Base-by-base conservation (phyloP, 371 early-diverging fungal species). In the Rhizopus arrhizus region DNA sequence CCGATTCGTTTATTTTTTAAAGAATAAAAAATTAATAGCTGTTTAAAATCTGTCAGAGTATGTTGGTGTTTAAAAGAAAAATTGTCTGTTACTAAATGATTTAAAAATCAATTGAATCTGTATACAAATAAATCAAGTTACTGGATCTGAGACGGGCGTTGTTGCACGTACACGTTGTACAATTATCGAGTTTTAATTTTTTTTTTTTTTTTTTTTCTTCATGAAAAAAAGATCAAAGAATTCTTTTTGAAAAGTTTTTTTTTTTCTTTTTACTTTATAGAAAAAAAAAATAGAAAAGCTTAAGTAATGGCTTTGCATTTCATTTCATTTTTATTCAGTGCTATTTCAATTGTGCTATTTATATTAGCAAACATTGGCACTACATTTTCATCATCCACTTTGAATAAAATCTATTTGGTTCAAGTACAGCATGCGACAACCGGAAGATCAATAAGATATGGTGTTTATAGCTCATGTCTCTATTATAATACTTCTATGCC, bases 351-450 rank as follows among this genome's bases (percentile, higher is more conserved):
- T 6, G 68, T 62, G 29, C 33, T 70, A 40, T 51, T 70, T 28
- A 13, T 75, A 36, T 56, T 75, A n/a, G 65, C 66, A 13, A 75
- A 75, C 42, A 53, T 75, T 15, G 76, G 76, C 10, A 70, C 67
- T 6, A 72, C 76, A 51, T 62, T 72, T 45, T 46, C 55, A 15
- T 67, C 65, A 41, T 58, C 73, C 2, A 56, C 72, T 60, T 51
- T 75, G 43, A 68, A 70, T 22, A 47, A 66, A 16, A 50, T 72
- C 3, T 70, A 64, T 35, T 34, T 75, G 41, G 66, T 62, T 5
- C 43, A 66, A 57, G 42, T 66, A 2, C 57, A 58, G 22, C 62
- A 72, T 38, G 56, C 73, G 12, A 58, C 59, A 12, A 75, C 63
- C 2, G 56, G 56, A 1, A 43, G 62, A 56, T 65, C 65, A 3